Evolutionary conservation across 176 grass and related monocot genomes (phyloP).

Genomic region (Eragrostis curvula): DNA sequence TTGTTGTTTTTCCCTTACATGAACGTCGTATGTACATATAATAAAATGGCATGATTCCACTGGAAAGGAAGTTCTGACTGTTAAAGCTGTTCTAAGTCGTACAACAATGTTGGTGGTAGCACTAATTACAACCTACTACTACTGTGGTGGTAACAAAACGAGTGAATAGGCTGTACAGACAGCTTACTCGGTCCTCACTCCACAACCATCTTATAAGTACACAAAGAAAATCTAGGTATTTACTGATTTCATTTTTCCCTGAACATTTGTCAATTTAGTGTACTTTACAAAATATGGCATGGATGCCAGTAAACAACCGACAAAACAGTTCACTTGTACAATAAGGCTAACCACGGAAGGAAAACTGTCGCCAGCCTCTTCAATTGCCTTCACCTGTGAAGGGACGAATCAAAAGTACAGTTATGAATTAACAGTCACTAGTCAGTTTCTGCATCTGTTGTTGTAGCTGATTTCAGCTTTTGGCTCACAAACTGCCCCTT

Average conservation of each 20-base stretch:
- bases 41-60: not conserved
- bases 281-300: conserved; percentile 42
- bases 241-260: not conserved
- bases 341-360: conserved; percentile 43
- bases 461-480: conserved; percentile 52
- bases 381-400: conserved; percentile 28
- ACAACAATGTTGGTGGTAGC: not conserved
- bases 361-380: conserved; percentile 51
- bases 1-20: no score
- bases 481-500: conserved; percentile 98
- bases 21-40: no score
- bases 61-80: not conserved
- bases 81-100: conserved; percentile 17
- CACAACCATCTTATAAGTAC: not conserved
- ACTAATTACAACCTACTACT: conserved; percentile 15
- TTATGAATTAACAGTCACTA: conserved; percentile 37
- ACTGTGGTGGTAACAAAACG: not conserved
- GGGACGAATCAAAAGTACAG: conserved; percentile 36
- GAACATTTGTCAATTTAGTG: conserved; percentile 18
- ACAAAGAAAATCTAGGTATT: conserved; percentile 20
- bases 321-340: conserved; percentile 39
- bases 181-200: not conserved
- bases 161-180: not conserved
- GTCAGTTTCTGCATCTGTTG: conserved; percentile 60
- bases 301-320: conserved; percentile 36